Percentiles rank a stretch among this genome's conserved stretches.
These are phyloP conservation scores for Parasarocladium wereldwijsianum DNA, from an alignment of 2,329 filamentous ascomycete species.

Conservation along the genomic window DNA sequence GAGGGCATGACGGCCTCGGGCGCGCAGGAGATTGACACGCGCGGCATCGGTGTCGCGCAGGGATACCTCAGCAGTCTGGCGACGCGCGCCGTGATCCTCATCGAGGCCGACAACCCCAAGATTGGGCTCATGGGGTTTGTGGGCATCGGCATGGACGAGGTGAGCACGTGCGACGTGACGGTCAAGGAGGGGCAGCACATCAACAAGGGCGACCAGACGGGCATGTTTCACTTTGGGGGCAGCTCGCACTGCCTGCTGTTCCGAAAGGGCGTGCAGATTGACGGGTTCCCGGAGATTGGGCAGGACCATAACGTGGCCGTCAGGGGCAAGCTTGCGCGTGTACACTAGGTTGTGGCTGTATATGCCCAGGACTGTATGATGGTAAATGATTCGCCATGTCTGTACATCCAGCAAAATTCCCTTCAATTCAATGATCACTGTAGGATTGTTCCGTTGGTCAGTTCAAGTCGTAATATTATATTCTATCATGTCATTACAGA, in stretches of 20 bases:
- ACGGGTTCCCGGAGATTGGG: constrained; percentile 20
- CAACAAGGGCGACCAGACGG: constrained; percentile 55
- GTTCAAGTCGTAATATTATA: background rate
- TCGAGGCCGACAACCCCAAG: constrained; percentile 51
- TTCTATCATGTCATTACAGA: background rate
- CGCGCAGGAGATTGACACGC: constrained; percentile 20
- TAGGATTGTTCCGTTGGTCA: background rate
- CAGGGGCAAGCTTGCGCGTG: constrained; percentile 20
- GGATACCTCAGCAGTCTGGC: constrained; percentile 55
- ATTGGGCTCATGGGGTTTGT: constrained; percentile 59
- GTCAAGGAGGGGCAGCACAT: constrained; percentile 51
- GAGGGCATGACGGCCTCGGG: constrained; percentile 16
- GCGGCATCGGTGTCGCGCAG: constrained; percentile 37
- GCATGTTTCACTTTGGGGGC: constrained; percentile 74
- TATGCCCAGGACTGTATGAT: constrained; percentile 9
- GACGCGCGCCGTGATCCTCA: constrained; percentile 53
- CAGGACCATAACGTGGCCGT: constrained; percentile 24
- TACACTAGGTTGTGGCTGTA: no score
- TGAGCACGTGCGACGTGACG: constrained; percentile 57
- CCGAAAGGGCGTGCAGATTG: constrained; percentile 34
- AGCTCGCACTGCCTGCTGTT: constrained; percentile 57
- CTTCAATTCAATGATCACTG: background rate
- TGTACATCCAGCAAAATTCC: no score
- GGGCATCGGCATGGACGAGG: constrained; percentile 63
- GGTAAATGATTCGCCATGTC: background rate